These are phyloP conservation scores for Penicillium malachiteum DNA, from an alignment of 495 filamentous ascomycete species.

Conservation along the genomic window DNA sequence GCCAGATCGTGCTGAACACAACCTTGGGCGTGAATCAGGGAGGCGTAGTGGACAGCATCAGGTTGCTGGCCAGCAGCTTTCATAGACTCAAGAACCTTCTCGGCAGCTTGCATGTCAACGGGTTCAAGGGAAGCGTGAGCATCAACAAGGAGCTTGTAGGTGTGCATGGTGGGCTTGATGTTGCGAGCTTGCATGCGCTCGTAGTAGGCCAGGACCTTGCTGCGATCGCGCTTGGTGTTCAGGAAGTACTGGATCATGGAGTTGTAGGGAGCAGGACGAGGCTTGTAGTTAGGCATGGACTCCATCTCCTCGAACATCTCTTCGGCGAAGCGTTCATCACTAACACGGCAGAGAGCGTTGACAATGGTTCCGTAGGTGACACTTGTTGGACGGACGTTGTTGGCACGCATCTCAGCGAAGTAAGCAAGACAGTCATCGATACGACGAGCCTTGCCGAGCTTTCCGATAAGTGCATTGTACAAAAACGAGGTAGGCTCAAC, in stretches of 20 bases:
- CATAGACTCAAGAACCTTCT: slow-evolving; percentile 78
- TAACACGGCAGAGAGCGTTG: slow-evolving; percentile 95
- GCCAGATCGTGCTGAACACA: slow-evolving; percentile 90
- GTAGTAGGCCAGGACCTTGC: slow-evolving; percentile 94
- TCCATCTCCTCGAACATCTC: slow-evolving; percentile 99
- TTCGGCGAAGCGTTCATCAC: slow-evolving; percentile 95
- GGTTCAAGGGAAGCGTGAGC: slow-evolving; percentile 93
- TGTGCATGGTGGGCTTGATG: slow-evolving; percentile 91
- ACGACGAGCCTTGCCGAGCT: slow-evolving; percentile 93
- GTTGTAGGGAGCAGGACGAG: slow-evolving; percentile 94
- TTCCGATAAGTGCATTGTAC: slow-evolving; percentile 97
- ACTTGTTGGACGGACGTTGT: slow-evolving; percentile 91
- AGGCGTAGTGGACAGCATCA: slow-evolving; percentile 92
- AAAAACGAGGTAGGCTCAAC: slow-evolving; percentile 95
- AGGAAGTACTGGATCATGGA: slow-evolving; percentile 99
- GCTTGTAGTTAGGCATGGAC: slow-evolving; percentile 97
- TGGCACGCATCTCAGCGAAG: slow-evolving; percentile 93
- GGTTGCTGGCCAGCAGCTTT: slow-evolving; percentile 68
- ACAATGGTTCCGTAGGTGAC: slow-evolving; percentile 98
- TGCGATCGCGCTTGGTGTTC: slow-evolving; percentile 90
- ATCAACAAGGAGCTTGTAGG: slow-evolving; percentile 96
- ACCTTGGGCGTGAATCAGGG: slow-evolving; percentile 92
- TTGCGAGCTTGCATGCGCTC: slow-evolving; percentile 85
- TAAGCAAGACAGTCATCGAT: slow-evolving; percentile 98
- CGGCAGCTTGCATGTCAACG: slow-evolving; percentile 85